Evolutionary conservation across 768 basidiomycete genomes (phyloP).

Genomic region (Podaxis pistillaris): DNA sequence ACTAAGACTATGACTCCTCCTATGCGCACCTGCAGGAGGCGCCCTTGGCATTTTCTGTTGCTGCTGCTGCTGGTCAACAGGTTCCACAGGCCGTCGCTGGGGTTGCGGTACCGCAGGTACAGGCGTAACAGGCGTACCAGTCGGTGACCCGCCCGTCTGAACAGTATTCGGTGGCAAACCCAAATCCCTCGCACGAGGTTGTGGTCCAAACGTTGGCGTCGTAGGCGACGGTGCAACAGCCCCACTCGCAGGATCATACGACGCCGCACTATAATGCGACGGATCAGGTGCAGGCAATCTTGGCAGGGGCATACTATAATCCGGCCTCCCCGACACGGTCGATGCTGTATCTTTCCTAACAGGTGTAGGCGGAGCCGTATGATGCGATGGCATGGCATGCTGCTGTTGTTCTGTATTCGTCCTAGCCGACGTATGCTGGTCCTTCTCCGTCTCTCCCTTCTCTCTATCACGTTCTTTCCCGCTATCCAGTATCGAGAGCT

Average conservation of each 20-base stretch:
- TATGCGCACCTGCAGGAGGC: slow-evolving; percentile 76
- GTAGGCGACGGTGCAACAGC: slow-evolving; percentile 57
- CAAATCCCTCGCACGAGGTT: slow-evolving; percentile 67
- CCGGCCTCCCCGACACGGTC: slow-evolving; percentile 42
- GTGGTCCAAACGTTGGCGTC: slow-evolving; percentile 50
- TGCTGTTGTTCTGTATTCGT: slow-evolving; percentile 14
- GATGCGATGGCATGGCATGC: slow-evolving; percentile 22
- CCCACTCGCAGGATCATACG: slow-evolving; percentile 61
- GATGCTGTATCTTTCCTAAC: slow-evolving; percentile 27
- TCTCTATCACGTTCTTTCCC: slow-evolving; percentile 4
- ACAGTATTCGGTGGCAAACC: slow-evolving; percentile 49
- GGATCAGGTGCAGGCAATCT: slow-evolving; percentile 79
- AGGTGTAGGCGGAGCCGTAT: slow-evolving; percentile 23
- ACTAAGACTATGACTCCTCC: slow-evolving; percentile 81
- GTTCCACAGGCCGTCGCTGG: slow-evolving; percentile 28
- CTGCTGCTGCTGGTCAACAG: slow-evolving; percentile 24
- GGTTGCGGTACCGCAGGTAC: slow-evolving; percentile 9
- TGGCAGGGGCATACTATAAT: slow-evolving; percentile 83
- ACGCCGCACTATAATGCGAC: slow-evolving; percentile 78
- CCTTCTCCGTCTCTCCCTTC: slow-evolving; percentile 6
- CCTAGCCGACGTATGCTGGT: slow-evolving; percentile 15
- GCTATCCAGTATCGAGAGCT: slow-evolving; percentile 57
- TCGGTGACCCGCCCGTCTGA: slow-evolving; percentile 16
- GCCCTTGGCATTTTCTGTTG: slow-evolving; percentile 50
- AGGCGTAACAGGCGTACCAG: slow-evolving; percentile 15